phyloP scores from a whole-genome alignment of 2,329 filamentous ascomycete genomes.

The Blastomyces emzantsi region DNA sequence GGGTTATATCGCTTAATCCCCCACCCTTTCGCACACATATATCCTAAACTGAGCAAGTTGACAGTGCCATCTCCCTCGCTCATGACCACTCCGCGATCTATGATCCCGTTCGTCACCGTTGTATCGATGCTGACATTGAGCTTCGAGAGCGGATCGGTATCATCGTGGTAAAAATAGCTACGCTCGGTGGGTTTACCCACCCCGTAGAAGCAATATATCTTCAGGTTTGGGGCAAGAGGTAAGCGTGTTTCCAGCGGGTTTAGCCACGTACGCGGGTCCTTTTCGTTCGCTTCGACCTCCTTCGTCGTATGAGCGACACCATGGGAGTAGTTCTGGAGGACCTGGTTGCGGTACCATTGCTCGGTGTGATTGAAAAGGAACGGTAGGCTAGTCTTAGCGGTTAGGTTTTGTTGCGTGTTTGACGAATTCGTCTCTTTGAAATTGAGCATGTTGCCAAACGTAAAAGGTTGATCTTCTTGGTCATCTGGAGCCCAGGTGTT shows the following conservation, averaged over 20 bases:
- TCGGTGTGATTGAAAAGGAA: constrained; percentile 74
- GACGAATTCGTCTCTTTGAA: constrained; percentile 62
- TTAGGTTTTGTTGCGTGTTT: constrained; percentile 62
- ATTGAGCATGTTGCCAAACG: constrained; percentile 74
- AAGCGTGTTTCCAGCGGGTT: constrained; percentile 91
- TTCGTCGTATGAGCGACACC: constrained; percentile 71
- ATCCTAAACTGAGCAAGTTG: constrained; percentile 80
- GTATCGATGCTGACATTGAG: constrained; percentile 46
- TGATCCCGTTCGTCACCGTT: constrained; percentile 35
- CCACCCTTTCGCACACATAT: constrained; percentile 97
- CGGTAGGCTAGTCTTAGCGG: constrained; percentile 63
- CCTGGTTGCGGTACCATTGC: constrained; percentile 70
- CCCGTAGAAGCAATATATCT: constrained; percentile 95
- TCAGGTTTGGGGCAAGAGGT: constrained; percentile 77
- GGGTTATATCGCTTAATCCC: constrained; percentile 90
- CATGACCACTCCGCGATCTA: constrained; percentile 86
- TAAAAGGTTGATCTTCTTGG: constrained; percentile 58
- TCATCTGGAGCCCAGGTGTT: constrained; percentile 83
- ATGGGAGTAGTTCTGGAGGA: constrained; percentile 71
- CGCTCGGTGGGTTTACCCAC: constrained; percentile 90
- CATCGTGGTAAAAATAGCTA: constrained; percentile 79
- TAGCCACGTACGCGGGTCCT: constrained; percentile 76
- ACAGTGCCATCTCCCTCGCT: constrained; percentile 96
- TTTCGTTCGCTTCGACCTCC: constrained; percentile 74
- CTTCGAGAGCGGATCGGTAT: constrained; percentile 54